Evolutionary conservation across 2,329 filamentous ascomycete species (phyloP).

Genomic region (Fusarium piperis): DNA sequence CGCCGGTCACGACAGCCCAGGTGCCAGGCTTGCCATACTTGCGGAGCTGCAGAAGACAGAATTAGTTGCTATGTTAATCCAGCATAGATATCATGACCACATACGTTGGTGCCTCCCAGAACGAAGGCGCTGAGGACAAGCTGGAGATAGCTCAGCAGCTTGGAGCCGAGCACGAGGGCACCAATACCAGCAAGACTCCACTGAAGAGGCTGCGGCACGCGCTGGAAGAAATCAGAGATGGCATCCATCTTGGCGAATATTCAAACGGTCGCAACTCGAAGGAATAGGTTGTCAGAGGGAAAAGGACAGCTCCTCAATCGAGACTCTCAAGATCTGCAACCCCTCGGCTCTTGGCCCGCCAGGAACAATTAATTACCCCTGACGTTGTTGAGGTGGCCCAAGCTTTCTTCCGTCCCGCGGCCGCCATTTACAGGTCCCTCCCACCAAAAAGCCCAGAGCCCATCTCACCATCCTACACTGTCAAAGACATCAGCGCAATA

Average conservation of each 20-base stretch:
- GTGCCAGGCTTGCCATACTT: constrained; percentile 91
- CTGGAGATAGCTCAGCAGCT: constrained; percentile 66
- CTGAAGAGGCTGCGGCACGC: constrained; percentile 57
- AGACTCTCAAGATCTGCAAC: constrained; percentile 21
- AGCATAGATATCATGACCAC: constrained; percentile 34
- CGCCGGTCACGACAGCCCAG: constrained; percentile 94
- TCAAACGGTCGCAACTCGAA: background rate
- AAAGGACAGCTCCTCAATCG: background rate
- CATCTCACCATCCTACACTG: constrained; percentile 3
- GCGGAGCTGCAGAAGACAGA: constrained; percentile 69
- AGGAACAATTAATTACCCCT: constrained; percentile 31
- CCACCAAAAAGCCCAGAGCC: constrained; percentile 27
- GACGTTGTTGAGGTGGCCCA: constrained; percentile 44
- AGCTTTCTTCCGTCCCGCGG: constrained; percentile 32
- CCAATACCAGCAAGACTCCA: constrained; percentile 64
- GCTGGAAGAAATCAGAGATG: constrained; percentile 39
- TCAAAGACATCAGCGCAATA: background rate
- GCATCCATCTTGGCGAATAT: constrained; percentile 41
- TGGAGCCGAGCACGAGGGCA: constrained; percentile 65
- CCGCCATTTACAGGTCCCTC: constrained; percentile 18
- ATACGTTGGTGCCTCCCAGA: constrained; percentile 69
- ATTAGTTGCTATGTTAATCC: background rate
- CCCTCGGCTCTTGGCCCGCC: constrained; percentile 33
- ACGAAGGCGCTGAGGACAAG: constrained; percentile 76
- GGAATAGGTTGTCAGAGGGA: background rate